phyloP scores from a whole-genome alignment of 495 filamentous ascomycete genomes.

The Apiosordaria backusii region DNA sequence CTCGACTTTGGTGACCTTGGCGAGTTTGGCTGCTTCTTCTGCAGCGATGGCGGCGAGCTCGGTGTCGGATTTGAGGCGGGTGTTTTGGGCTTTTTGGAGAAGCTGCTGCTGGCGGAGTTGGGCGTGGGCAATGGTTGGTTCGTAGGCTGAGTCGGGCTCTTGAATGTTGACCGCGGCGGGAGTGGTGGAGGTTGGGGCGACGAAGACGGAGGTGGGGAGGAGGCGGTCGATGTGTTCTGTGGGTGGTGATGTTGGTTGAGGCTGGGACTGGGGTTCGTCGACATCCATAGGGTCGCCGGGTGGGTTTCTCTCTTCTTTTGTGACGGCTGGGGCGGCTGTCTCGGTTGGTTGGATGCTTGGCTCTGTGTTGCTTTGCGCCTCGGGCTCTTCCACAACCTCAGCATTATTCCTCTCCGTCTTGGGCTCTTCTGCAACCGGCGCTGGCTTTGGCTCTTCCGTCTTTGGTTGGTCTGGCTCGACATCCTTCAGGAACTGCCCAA shows the following conservation, averaged over 20 bases:
- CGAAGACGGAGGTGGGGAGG: conserved; percentile 64
- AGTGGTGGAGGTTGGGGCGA: conserved; percentile 64
- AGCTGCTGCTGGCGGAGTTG: conserved; percentile 76
- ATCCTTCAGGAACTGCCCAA: conserved; percentile 63
- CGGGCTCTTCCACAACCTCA: conserved; percentile 11
- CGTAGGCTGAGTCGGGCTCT: conserved; percentile 70
- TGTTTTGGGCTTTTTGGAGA: conserved; percentile 57
- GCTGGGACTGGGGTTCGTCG: conserved; percentile 9
- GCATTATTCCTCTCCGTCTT: conserved; percentile 19
- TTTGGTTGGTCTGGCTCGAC: conserved; percentile 30
- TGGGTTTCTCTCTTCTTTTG: conserved; percentile 4
- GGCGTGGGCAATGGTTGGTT: conserved; percentile 80
- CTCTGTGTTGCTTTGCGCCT: neutral
- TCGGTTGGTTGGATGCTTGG: neutral
- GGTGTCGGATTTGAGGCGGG: conserved; percentile 64
- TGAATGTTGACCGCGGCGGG: conserved; percentile 67
- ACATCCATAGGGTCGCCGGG: conserved; percentile 22
- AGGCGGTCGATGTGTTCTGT: conserved; percentile 29
- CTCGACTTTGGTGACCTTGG: conserved; percentile 61
- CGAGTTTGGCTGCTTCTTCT: conserved; percentile 57
- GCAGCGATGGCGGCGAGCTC: conserved; percentile 59
- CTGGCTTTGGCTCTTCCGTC: conserved; percentile 14
- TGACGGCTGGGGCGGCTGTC: conserved; percentile 6
- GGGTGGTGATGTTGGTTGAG: neutral
- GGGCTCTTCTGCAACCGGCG: conserved; percentile 19